Conservation (phyloP, 805 yeast species). For the Kockiozyma suomiensis region DNA sequence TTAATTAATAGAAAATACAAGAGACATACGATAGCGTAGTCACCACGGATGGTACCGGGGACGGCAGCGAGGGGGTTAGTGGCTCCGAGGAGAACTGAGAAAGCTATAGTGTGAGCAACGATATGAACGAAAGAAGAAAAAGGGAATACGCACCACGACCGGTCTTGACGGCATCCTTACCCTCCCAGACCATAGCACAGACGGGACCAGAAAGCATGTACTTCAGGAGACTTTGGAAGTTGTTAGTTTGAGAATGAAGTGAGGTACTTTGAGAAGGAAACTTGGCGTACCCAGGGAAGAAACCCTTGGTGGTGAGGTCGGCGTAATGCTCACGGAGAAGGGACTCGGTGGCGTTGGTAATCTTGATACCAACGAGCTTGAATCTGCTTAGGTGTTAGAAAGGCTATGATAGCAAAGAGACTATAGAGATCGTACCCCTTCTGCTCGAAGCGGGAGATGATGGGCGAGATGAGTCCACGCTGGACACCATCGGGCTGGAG, state of each 20-base stretch:
- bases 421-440: constrained; percentile 58
- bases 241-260: constrained; percentile 40
- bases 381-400: too few species aligned
- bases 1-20: background rate
- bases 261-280: constrained; percentile 50
- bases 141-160: constrained; percentile 64
- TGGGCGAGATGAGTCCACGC: constrained; percentile 91
- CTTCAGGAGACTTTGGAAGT: constrained; percentile 23
- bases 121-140: background rate
- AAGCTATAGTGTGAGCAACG: background rate
- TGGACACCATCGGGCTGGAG: constrained; percentile 97
- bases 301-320: constrained; percentile 93
- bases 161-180: constrained; percentile 98
- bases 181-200: constrained; percentile 99
- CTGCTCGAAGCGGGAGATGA: constrained; percentile 90
- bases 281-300: constrained; percentile 87
- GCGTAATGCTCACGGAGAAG: constrained; percentile 92
- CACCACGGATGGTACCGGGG: constrained; percentile 99
- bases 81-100: constrained; percentile 83
- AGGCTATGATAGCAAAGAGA: background rate
- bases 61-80: constrained; percentile 97
- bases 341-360: constrained; percentile 81
- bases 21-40: constrained; percentile 67
- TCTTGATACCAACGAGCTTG: constrained; percentile 95
- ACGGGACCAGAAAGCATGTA: constrained; percentile 98